A percentile compares a stretch with the other conserved stretches of the same genome.
Evolutionary conservation across 2,329 filamentous ascomycete genomes (phyloP).

Genomic region (Geosmithia putterillii): DNA sequence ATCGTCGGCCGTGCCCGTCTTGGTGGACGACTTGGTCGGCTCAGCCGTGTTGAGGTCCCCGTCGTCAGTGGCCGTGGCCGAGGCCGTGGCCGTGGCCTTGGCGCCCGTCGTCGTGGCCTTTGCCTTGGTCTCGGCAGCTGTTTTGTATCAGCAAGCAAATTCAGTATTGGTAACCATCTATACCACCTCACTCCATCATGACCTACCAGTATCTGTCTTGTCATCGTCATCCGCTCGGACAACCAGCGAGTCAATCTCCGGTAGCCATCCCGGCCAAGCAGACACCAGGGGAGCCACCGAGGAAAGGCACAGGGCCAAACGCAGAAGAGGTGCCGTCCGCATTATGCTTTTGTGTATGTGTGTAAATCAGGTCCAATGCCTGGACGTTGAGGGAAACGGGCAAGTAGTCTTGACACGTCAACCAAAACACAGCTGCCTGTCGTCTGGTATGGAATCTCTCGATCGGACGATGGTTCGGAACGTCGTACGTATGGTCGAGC

Average conservation of each 20-base stretch:
- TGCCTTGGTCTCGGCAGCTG: constrained; percentile 2
- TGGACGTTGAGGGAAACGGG: too few species aligned
- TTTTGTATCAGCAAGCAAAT: too few species aligned
- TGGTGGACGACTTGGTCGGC: constrained; percentile 11
- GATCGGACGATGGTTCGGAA: too few species aligned
- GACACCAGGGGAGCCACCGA: constrained; percentile 38
- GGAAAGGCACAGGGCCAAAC: constrained; percentile 35
- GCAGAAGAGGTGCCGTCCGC: constrained; percentile 34
- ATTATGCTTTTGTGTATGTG: constrained; percentile 16
- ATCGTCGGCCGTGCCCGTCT: constrained; percentile 11
- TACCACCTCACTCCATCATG: too few species aligned
- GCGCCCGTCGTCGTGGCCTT: constrained; percentile 1
- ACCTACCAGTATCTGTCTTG: constrained; percentile 3
- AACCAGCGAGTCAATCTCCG: constrained; percentile 37
- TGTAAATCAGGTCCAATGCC: too few species aligned
- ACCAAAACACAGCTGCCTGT: too few species aligned
- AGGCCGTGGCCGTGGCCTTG: constrained; percentile 2
- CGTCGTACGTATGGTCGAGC: too few species aligned
- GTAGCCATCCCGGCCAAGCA: constrained; percentile 45
- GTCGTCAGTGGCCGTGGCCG: constrained; percentile 8
- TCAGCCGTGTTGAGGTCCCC: constrained; percentile 27
- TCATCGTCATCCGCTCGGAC: constrained; percentile 30
- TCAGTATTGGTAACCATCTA: too few species aligned
- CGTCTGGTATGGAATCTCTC: too few species aligned
- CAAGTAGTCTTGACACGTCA: too few species aligned